Conservation (phyloP, 2,329 filamentous ascomycete genomes). For the Fusarium chlamydosporum region DNA sequence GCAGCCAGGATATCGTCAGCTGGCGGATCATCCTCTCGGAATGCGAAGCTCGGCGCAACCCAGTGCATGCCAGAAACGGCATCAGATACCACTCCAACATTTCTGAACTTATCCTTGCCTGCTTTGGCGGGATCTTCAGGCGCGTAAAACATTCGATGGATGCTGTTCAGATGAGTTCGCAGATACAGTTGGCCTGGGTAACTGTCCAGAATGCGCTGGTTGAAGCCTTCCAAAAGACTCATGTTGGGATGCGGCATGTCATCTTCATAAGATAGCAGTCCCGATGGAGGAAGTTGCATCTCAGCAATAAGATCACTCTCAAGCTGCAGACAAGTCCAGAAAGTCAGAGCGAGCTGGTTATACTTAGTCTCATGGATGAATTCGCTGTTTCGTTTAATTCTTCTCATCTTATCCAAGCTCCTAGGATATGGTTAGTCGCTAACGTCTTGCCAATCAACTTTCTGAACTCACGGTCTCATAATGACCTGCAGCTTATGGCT, state of each 20-base stretch:
- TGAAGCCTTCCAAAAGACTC: constrained; percentile 60
- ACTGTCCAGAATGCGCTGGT: constrained; percentile 67
- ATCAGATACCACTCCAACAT: constrained; percentile 63
- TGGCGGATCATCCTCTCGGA: constrained; percentile 77
- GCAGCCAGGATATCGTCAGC: constrained; percentile 83
- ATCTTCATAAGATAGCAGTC: constrained; percentile 72
- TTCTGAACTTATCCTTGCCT: constrained; percentile 59
- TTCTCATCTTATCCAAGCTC: constrained; percentile 64
- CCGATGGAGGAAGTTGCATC: constrained; percentile 74
- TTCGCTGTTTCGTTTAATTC: constrained; percentile 56
- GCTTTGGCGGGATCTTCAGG: constrained; percentile 56
- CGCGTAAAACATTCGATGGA: constrained; percentile 71
- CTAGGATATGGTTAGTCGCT: no score
- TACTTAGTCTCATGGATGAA: constrained; percentile 61
- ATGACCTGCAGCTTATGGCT: constrained; percentile 76
- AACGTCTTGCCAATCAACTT: no score
- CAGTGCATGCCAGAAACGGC: constrained; percentile 61
- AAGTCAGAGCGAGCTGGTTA: constrained; percentile 80
- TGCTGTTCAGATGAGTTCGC: constrained; percentile 73
- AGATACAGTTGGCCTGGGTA: constrained; percentile 75
- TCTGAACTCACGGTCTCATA: constrained; percentile 79
- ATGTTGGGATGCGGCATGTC: constrained; percentile 77
- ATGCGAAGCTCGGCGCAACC: constrained; percentile 67
- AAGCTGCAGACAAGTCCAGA: constrained; percentile 94
- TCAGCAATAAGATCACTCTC: constrained; percentile 97